These are phyloP conservation scores for Verticillium albo-atrum DNA, from an alignment of 2,329 filamentous ascomycete species.

Conservation along the genomic window DNA sequence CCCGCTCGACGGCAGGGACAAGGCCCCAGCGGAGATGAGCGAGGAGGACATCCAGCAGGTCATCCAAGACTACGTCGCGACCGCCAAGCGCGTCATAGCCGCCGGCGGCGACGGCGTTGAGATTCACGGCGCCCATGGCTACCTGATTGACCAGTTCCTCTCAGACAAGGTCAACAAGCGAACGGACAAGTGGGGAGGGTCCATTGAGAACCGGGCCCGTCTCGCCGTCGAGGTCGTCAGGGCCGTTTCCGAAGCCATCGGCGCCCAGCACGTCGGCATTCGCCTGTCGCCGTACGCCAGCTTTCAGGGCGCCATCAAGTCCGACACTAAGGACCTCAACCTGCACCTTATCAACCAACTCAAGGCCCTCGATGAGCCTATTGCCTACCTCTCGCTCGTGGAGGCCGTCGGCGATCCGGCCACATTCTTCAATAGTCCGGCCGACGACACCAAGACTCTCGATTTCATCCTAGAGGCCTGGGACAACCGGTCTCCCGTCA, in stretches of 20 bases:
- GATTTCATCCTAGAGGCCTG: conserved; percentile 24
- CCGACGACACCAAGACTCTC: conserved; percentile 11
- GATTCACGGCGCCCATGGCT: conserved; percentile 45
- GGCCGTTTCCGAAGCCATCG: conserved; percentile 17
- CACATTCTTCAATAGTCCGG: background rate
- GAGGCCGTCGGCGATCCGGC: conserved; percentile 23
- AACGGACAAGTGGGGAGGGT: conserved; percentile 47
- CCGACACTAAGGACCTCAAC: conserved; percentile 22
- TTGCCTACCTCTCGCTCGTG: conserved; percentile 31
- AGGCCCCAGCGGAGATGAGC: conserved; percentile 37
- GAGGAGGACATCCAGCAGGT: conserved; percentile 55
- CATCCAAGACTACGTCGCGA: conserved; percentile 50
- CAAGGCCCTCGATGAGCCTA: conserved; percentile 17
- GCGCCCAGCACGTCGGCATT: conserved; percentile 26
- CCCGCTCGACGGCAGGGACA: background rate
- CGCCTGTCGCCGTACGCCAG: conserved; percentile 28
- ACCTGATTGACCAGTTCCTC: conserved; percentile 55
- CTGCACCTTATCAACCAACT: conserved; percentile 20
- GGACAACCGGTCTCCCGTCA: conserved; percentile 19
- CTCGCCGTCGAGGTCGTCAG: conserved; percentile 39
- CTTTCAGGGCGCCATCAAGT: conserved; percentile 3
- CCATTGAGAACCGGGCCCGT: conserved; percentile 41
- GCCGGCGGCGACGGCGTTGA: conserved; percentile 64
- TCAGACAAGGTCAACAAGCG: conserved; percentile 30
- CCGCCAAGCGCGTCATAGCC: conserved; percentile 44